Conservation (phyloP, 1,139 yeast species). For the Groenewaldozyma auringiensis region DNA sequence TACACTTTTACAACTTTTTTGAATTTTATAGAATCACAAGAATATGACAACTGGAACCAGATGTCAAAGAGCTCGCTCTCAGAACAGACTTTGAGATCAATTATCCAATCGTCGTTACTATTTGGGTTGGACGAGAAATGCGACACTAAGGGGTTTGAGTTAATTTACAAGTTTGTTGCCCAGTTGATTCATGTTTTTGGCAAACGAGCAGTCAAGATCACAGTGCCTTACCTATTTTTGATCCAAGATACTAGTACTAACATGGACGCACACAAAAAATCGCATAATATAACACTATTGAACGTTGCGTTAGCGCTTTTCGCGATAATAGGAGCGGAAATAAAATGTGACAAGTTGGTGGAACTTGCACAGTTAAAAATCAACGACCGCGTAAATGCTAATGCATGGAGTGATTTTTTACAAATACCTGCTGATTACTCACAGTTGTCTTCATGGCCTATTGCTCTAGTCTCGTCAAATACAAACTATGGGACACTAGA, state of each 20-base stretch:
- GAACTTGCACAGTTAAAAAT: background rate
- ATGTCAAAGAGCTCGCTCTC: no score
- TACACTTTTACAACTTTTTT: constrained; percentile 24
- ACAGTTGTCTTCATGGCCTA: background rate
- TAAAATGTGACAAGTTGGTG: background rate
- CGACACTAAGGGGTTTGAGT: background rate
- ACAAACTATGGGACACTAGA: background rate
- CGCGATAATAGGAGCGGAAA: background rate
- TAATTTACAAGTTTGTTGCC: background rate
- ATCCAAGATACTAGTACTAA: background rate
- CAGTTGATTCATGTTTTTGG: background rate
- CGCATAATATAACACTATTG: constrained; percentile 1
- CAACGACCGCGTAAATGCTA: background rate
- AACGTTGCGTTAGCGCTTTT: background rate
- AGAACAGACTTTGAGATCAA: background rate
- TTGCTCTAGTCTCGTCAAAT: no score
- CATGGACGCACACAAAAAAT: background rate
- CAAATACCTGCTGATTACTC: constrained; percentile 11
- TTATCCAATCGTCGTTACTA: background rate
- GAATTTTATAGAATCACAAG: constrained; percentile 15
- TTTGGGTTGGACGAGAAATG: background rate
- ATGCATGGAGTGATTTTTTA: constrained; percentile 17
- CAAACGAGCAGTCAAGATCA: background rate
- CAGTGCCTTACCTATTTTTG: background rate
- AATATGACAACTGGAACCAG: no score